Conservation (phyloP, 805 yeast genomes). For the Vanderwaltozyma yarrowii region DNA sequence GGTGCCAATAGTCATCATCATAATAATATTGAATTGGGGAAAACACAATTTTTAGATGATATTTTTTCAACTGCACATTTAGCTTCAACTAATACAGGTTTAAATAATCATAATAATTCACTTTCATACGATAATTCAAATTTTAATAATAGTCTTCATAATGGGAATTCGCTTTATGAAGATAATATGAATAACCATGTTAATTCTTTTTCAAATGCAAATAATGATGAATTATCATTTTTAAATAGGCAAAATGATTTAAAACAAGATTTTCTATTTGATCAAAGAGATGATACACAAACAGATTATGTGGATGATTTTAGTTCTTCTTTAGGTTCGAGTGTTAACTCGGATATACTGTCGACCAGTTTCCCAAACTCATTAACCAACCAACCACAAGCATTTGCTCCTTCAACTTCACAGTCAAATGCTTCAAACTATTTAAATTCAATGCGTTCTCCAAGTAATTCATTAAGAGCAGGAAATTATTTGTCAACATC, state of each 20-base stretch:
- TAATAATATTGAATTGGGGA: neutral
- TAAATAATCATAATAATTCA: neutral
- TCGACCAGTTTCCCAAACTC: conserved; percentile 22
- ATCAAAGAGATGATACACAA: conserved; percentile 11
- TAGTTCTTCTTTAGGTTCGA: conserved; percentile 24
- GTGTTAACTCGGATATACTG: conserved; percentile 17
- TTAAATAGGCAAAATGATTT: neutral
- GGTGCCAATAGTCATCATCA: neutral
- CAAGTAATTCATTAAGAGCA: conserved; percentile 27
- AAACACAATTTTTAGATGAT: conserved; percentile 14
- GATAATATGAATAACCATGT: too few relatives aligned
- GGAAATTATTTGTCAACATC: conserved; percentile 23
- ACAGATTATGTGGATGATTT: conserved; percentile 19
- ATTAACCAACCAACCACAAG: conserved; percentile 18
- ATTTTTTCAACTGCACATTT: conserved; percentile 9
- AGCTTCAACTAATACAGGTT: neutral
- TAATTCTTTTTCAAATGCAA: too few relatives aligned
- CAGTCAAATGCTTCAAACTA: conserved; percentile 1
- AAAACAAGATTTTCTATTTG: conserved; percentile 8
- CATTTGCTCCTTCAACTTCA: conserved; percentile 9
- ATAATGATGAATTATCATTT: too few relatives aligned
- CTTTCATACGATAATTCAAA: neutral
- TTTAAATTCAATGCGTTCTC: conserved; percentile 16
- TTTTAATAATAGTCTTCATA: neutral
- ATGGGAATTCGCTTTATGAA: too few relatives aligned